A percentile compares a stretch with the other conserved stretches of the same genome.
These are phyloP conservation scores for Colletotrichum aenigma DNA, from an alignment of 2,329 filamentous ascomycete species.

Conservation along the genomic window DNA sequence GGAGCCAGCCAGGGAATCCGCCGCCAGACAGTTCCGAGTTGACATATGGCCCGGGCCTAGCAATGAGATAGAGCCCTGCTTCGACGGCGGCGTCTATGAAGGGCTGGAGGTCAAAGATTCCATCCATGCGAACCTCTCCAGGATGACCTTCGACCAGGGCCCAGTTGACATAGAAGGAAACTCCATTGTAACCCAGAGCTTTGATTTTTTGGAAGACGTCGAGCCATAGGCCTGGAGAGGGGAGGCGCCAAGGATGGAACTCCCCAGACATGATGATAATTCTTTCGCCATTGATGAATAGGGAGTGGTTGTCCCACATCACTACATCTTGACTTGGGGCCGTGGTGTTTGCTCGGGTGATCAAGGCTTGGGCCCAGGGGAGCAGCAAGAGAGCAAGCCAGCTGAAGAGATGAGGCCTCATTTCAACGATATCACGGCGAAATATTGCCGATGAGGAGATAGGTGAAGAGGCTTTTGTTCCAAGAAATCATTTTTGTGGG, in stretches of 20 bases:
- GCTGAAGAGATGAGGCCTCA: background rate
- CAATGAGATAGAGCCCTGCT: slow-evolving; percentile 75
- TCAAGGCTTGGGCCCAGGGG: background rate
- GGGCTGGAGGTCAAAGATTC: slow-evolving; percentile 69
- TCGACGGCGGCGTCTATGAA: slow-evolving; percentile 72
- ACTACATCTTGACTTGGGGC: slow-evolving; percentile 42
- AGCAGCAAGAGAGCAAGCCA: background rate
- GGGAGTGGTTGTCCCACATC: slow-evolving; percentile 74
- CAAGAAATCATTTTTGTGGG: background rate
- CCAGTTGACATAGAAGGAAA: slow-evolving; percentile 77
- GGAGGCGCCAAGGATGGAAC: slow-evolving; percentile 64
- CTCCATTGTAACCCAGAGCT: slow-evolving; percentile 71
- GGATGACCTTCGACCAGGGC: slow-evolving; percentile 71
- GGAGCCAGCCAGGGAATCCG: slow-evolving; percentile 76
- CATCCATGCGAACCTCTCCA: slow-evolving; percentile 68
- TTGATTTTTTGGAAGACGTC: slow-evolving; percentile 79
- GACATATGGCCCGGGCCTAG: slow-evolving; percentile 69
- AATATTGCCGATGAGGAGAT: background rate
- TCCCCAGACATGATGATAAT: slow-evolving; percentile 75
- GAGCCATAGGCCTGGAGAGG: slow-evolving; percentile 49
- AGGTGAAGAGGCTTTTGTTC: background rate
- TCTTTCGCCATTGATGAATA: slow-evolving; percentile 72
- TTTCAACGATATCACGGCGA: background rate
- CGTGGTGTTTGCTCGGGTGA: background rate
- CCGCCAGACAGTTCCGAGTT: slow-evolving; percentile 73